Conservation (phyloP, 1,284 basidiomycete species). For the Pseudozyma hubeiensis region DNA sequence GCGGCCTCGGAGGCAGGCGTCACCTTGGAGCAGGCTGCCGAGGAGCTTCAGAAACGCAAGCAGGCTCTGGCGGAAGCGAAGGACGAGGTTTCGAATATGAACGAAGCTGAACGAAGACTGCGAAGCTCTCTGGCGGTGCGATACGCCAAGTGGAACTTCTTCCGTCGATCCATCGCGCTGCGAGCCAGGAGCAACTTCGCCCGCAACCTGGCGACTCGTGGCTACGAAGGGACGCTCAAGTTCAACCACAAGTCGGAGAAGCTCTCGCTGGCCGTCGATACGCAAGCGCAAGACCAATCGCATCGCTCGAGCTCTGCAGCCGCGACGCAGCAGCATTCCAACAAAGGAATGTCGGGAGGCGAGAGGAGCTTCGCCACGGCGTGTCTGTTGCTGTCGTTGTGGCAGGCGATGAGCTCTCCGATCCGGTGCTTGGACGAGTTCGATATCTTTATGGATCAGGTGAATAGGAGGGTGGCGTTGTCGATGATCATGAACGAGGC, state of each 20-base stretch:
- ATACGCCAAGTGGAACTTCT: slow-evolving; percentile 80
- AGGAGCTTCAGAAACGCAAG: slow-evolving; percentile 74
- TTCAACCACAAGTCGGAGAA: slow-evolving; percentile 82
- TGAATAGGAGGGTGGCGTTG: slow-evolving; percentile 90
- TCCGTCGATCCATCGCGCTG: slow-evolving; percentile 84
- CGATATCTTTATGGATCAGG: slow-evolving; percentile 93
- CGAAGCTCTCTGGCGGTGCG: slow-evolving; percentile 28
- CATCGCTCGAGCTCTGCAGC: slow-evolving; percentile 81
- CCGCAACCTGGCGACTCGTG: slow-evolving; percentile 83
- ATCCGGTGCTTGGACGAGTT: slow-evolving; percentile 87
- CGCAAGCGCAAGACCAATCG: slow-evolving; percentile 21
- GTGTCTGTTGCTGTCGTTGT: slow-evolving; percentile 88
- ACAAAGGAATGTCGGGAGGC: slow-evolving; percentile 79
- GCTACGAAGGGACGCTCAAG: slow-evolving; percentile 71
- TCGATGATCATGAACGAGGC: slow-evolving; percentile 76
- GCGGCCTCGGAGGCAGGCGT: slow-evolving; percentile 75
- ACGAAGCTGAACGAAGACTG: slow-evolving; percentile 51
- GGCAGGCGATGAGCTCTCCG: slow-evolving; percentile 94
- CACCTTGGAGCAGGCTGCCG: slow-evolving; percentile 80
- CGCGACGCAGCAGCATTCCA: slow-evolving; percentile 71
- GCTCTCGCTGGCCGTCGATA: slow-evolving; percentile 77
- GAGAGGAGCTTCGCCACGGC: slow-evolving; percentile 98
- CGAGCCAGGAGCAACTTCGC: slow-evolving; percentile 86
- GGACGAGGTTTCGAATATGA: slow-evolving; percentile 76
- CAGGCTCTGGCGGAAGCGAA: slow-evolving; percentile 71